A percentile compares a stretch with the other conserved stretches of the same genome.
phyloP scores from a whole-genome alignment of 345 rosid genomes.

The Melaleuca quinquenervia region DNA sequence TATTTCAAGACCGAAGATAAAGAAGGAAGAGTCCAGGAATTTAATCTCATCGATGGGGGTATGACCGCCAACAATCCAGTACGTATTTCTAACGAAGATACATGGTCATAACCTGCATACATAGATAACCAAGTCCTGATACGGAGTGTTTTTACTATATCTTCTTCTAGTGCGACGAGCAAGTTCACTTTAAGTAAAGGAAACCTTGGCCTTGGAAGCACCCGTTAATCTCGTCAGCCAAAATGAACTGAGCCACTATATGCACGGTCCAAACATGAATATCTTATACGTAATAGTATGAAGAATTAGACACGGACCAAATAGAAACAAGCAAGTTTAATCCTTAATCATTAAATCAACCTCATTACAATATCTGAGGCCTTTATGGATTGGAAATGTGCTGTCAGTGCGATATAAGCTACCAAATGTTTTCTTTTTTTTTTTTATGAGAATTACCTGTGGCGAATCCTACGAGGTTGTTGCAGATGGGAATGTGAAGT shows the following conservation, averaged over 20 bases:
- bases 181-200: background rate
- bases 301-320: background rate
- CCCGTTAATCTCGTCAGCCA: background rate
- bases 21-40: constrained; percentile 25
- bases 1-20: constrained; percentile 36
- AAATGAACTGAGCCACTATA: background rate
- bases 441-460: too few species aligned
- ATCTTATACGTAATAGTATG: background rate
- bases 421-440: background rate
- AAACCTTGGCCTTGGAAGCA: background rate
- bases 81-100: background rate
- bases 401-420: background rate
- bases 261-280: background rate
- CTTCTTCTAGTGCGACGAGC: background rate
- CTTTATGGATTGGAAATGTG: background rate
- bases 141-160: background rate
- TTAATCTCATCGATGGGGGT: constrained; percentile 67
- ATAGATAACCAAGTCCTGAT: background rate
- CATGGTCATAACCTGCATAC: background rate
- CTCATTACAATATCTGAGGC: background rate
- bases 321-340: background rate
- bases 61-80: constrained; percentile 70
- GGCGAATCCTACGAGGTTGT: background rate
- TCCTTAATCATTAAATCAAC: background rate
- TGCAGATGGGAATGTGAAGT: too few species aligned